Conservation (phyloP, 805 yeast species). For the Sugiyamaella marilandica region DNA sequence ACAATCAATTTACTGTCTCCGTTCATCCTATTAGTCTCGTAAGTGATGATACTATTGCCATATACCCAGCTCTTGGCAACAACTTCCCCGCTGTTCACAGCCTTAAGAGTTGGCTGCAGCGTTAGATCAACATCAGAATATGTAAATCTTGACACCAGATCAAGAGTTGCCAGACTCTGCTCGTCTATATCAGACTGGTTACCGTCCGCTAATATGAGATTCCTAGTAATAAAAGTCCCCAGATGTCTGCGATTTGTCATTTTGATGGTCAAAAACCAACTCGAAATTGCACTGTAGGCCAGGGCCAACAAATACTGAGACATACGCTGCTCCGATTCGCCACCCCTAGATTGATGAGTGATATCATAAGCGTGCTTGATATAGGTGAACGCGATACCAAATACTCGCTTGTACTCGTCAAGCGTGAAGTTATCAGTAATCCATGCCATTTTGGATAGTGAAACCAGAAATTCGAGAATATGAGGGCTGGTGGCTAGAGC, state of each 20-base stretch:
- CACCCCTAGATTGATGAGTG: constrained; percentile 35
- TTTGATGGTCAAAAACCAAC: constrained; percentile 66
- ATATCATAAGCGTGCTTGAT: constrained; percentile 64
- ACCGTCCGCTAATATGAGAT: constrained; percentile 44
- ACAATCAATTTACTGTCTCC: constrained; percentile 50
- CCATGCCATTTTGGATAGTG: constrained; percentile 60
- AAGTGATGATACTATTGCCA: constrained; percentile 53
- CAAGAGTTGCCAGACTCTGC: constrained; percentile 59
- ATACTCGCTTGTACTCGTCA: constrained; percentile 73
- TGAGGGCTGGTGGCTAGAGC: constrained; percentile 65
- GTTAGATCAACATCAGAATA: constrained; percentile 57
- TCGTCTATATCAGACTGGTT: constrained; percentile 36
- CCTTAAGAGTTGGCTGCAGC: constrained; percentile 29
- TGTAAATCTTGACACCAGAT: constrained; percentile 62
- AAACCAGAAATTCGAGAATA: constrained; percentile 66
- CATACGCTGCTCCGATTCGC: constrained; percentile 38
- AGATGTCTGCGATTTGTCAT: constrained; percentile 53
- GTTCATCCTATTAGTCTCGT: constrained; percentile 47
- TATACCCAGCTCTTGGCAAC: constrained; percentile 49
- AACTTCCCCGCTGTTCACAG: constrained; percentile 7
- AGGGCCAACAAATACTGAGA: constrained; percentile 57
- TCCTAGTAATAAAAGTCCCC: constrained; percentile 58
- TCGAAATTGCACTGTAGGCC: constrained; percentile 63
- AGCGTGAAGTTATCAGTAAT: constrained; percentile 66
- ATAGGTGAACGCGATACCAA: constrained; percentile 77